Base-by-base conservation (phyloP, 352 stramenopile species). In the Globisporangium parvum region DNA sequence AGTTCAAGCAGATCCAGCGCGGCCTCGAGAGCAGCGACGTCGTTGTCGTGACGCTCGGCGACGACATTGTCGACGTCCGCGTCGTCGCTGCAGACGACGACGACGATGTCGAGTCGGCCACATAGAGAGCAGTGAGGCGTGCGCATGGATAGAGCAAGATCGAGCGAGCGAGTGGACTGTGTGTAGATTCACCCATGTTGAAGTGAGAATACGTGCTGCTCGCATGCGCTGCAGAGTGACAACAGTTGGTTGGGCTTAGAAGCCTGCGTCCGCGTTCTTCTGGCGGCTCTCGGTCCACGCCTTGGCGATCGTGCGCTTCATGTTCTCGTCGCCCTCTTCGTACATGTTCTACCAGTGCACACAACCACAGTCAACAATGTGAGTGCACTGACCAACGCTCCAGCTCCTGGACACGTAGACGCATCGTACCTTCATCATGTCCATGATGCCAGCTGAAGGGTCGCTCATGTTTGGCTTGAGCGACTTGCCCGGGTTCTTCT, bases 231-330 rank as follows among this genome's bases (percentile, higher is more conserved):
- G 12, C 39, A 44, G 39, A 21, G 15, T 24, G n/a, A n/a, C n/a
- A n/a, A n/a, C 18, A 14, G n/a, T 18, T n/a, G 37, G 12, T 14
- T 42, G 15, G 46, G 6, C 12, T 52, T 53, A 67, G 20, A 62
- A 48, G 9, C 39, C 48, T 41, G 51, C 41, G n/a, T 60, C 65
- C 3, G 59, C 67, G 20, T 66, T 77, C 65, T 95, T 95, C 15
- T 88, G 66, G 12, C 81, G 80, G 57, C 80, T 93, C 62, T 95
- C 85, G 26, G 31, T 77, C 85, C 84, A 94, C n/a, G 86, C 86
- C 66, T 95, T 88, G 52, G 84, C 85, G 50, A 95, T 95, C 46
- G 86, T 93, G 51, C 81, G 75, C 77, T 94, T 95, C 85, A 94
- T 92, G 24, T 95, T 78, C 23, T 91, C 85, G 60, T 95, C 86